Percentiles rank a stretch among this genome's conserved stretches.
Conservation (phyloP, 345 rosid genomes). For the Lepidium aucheri region DNA sequence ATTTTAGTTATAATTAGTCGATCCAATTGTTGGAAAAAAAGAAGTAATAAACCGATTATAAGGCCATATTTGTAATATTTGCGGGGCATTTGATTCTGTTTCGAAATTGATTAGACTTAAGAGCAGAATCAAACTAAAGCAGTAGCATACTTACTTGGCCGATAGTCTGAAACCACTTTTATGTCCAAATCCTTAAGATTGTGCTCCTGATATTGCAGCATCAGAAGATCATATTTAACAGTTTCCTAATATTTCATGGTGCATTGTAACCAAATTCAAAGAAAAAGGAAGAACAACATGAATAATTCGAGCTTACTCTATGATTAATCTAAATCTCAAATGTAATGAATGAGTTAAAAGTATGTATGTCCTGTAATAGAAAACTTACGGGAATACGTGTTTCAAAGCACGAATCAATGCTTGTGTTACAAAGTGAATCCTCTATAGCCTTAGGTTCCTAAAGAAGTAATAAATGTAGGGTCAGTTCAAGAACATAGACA, state of each 20-base stretch:
- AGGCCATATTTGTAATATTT: background rate
- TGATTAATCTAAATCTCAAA: slow-evolving; percentile 17
- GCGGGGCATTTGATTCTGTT: background rate
- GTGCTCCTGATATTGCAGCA: slow-evolving; percentile 25
- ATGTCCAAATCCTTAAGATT: slow-evolving; percentile 18
- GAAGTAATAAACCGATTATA: background rate
- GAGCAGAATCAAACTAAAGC: background rate
- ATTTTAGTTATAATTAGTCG: no score
- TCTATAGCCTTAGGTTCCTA: slow-evolving; percentile 4
- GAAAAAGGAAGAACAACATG: background rate
- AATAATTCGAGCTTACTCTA: slow-evolving; percentile 8
- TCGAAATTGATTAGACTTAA: background rate
- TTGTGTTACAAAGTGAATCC: background rate
- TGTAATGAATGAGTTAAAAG: slow-evolving; percentile 7
- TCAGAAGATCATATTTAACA: slow-evolving; percentile 10
- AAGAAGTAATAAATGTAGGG: slow-evolving; percentile 25
- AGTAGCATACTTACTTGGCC: background rate
- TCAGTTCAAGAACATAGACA: slow-evolving; percentile 11
- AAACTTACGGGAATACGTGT: slow-evolving; percentile 14
- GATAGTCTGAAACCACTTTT: background rate
- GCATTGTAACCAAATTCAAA: slow-evolving; percentile 13
- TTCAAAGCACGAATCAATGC: slow-evolving; percentile 18
- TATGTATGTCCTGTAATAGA: slow-evolving; percentile 13
- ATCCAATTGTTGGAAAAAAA: no score
- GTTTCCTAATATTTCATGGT: slow-evolving; percentile 20